Base-by-base conservation (phyloP, 148 eudicot species). In the Vaccinium myrtillus region DNA sequence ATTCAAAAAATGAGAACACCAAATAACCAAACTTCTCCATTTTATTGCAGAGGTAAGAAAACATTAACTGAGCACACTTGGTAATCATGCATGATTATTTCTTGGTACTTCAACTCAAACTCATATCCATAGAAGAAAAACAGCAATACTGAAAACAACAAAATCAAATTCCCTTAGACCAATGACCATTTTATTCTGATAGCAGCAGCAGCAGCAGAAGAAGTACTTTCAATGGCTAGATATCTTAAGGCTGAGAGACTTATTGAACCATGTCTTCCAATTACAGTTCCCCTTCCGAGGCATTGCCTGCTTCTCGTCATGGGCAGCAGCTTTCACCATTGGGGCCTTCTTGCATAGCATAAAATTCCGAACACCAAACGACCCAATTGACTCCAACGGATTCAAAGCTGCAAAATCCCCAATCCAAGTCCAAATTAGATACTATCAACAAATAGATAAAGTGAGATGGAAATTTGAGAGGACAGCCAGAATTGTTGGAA, bases 201-300 rank as follows among this genome's bases (percentile, higher is more conserved):
- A 54, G 32, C 21, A 36, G 25, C 14, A 39, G 25, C 14, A 39
- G 21, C 21, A 36, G 25, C 14, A 39, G 21, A 63, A 30, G 49
- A 48, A 9, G 55, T 58, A 77, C 25, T 30, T 77, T 89, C 87
- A 95, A 71, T 93, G 96, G 83, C 93, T 89, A 84, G 94, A 89
- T 78, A 94, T 78, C 90, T 94, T 94, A 7, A 82, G 86, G 61
- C 83, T 91, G 81, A 90, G 87, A 14, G 98, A 92, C 84, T 92
- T 94, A 58, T 95, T 92, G 86, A 95, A 90, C 98, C 98, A 94
- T 23, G 94, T 49, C 90, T 90, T 95, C 94, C 91, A 94, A 83
- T 91, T 89, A 21, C 92, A 91, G 83, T 82, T 69, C 25, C 91
- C 89, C 90, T 91, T 94, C 77, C 88, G 78, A 8, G 85, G 11